Conservation (phyloP, 75 land plant species). For the Sequoiadendron giganteum region DNA sequence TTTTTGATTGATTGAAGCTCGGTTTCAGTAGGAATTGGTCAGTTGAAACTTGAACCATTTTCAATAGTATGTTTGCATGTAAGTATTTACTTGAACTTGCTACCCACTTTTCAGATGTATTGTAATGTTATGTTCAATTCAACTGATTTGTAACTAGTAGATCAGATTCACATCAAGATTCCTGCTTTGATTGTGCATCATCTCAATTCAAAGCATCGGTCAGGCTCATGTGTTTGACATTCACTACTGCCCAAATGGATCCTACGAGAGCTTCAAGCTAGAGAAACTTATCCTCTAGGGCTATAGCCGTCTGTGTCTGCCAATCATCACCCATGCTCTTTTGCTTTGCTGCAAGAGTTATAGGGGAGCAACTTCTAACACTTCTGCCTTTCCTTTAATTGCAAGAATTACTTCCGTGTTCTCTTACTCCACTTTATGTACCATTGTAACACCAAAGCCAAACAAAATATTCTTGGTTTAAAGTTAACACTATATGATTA, state of each 20-base stretch:
- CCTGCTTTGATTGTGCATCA: not conserved
- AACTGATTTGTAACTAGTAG: not conserved
- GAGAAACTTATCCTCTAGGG: not conserved
- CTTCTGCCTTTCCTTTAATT: not conserved
- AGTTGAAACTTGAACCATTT: not conserved
- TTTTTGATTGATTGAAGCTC: not conserved
- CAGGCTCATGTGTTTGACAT: not conserved
- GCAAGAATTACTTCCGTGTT: not conserved
- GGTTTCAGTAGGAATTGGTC: not conserved
- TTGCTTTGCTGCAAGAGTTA: not conserved
- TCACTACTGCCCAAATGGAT: not conserved
- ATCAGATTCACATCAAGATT: not conserved
- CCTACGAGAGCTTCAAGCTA: not conserved
- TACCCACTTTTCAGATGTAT: not conserved
- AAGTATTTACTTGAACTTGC: not conserved
- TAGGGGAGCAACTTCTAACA: not conserved
- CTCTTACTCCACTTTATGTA: not conserved
- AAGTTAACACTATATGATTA: not conserved
- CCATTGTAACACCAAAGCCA: not conserved
- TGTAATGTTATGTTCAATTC: not conserved
- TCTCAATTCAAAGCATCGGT: not conserved
- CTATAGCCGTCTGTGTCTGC: not conserved
- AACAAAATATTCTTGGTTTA: not conserved
- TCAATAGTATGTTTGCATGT: not conserved
- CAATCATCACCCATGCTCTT: not conserved